Conservation (phyloP, 768 basidiomycete genomes). For the Galerina sulciceps region DNA sequence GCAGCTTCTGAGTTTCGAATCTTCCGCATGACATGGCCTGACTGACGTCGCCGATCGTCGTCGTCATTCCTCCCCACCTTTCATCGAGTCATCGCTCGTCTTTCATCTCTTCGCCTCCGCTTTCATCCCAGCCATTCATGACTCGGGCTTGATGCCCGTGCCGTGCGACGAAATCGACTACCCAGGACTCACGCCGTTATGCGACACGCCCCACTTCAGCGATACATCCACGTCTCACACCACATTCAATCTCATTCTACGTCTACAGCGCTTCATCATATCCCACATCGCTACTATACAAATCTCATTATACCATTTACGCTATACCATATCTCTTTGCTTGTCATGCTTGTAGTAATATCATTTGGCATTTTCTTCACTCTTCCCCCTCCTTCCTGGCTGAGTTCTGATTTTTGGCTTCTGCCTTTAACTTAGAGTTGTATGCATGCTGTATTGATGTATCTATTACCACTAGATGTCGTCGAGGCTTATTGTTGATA, state of each 20-base stretch:
- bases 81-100: background rate
- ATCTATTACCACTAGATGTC: constrained; percentile 4
- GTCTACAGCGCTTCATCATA: background rate
- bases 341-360: background rate
- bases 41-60: background rate
- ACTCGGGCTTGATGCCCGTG: constrained; percentile 2
- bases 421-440: background rate
- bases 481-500: background rate
- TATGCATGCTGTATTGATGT: background rate
- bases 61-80: background rate
- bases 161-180: constrained; percentile 4
- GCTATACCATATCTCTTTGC: background rate
- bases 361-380: background rate
- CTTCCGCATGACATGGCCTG: background rate
- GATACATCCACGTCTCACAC: background rate
- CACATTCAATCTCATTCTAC: background rate
- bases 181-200: background rate
- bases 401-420: background rate
- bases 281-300: constrained; percentile 3
- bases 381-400: background rate
- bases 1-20: constrained; percentile 22
- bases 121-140: background rate
- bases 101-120: constrained; percentile 2
- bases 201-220: background rate
- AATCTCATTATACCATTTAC: constrained; percentile 6